Conservation (phyloP, 2,329 filamentous ascomycete genomes). For the Colletotrichum lini region DNA sequence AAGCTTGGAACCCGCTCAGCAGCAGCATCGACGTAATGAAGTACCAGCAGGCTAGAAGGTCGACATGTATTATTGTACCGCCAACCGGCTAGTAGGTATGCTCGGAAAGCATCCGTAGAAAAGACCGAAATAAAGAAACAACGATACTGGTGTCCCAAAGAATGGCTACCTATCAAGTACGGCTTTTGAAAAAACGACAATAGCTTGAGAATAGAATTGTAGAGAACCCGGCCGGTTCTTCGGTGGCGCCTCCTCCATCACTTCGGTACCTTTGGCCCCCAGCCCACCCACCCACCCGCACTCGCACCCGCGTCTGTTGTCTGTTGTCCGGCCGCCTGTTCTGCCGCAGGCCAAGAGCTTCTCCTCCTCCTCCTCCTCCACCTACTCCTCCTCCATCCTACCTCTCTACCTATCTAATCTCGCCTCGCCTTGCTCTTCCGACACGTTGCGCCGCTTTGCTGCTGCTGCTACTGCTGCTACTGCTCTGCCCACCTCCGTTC, state of each 20-base stretch:
- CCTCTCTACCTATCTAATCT: neutral
- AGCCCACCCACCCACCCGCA: no score
- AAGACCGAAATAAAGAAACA: no score
- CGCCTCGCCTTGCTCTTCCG: neutral
- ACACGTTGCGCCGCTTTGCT: constrained; percentile 17
- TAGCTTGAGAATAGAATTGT: no score
- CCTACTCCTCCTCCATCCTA: neutral
- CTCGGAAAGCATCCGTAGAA: no score
- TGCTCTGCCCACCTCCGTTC: constrained; percentile 9
- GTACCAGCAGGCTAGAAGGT: no score
- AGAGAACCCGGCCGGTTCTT: neutral
- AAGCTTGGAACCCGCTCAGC: no score
- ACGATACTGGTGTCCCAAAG: no score
- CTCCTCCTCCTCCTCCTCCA: constrained; percentile 11
- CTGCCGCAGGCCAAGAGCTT: constrained; percentile 38
- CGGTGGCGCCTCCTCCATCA: constrained; percentile 15
- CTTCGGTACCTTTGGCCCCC: constrained; percentile 6
- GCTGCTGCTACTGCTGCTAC: constrained; percentile 7
- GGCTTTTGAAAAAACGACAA: no score
- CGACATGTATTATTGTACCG: no score
- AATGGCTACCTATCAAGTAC: no score
- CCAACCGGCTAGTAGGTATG: no score
- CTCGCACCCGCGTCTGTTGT: neutral
- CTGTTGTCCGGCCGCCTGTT: constrained; percentile 4
- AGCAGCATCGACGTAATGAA: no score